Base-by-base conservation (phyloP, 345 rosid species). In the Tarenaya hassleriana region DNA sequence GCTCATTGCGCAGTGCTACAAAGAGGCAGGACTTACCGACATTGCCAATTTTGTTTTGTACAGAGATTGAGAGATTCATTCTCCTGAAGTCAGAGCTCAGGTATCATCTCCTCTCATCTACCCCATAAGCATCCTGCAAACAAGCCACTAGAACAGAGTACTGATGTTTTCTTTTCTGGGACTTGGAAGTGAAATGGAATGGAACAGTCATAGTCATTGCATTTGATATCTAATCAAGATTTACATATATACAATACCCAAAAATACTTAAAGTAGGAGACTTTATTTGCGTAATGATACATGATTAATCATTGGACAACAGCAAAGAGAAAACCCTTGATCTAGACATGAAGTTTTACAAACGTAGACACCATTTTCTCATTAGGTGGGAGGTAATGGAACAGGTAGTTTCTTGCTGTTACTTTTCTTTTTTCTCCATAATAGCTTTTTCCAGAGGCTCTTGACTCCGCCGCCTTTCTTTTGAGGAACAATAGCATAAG, bases 401-500 rank as follows among this genome's bases (percentile, higher is more conserved):
- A 71, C 55, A 52, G 77, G 32, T 34, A 64, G 40, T 53, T 67
- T 79, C 70, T 73, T 74, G 75, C 58, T 67, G 41, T 43, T 63
- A 16, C 68, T 41, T 67, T 66, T 81, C 60, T 57, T 85, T 59
- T 74, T 92, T 54, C 72, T 81, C 73, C 91, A 69, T 19, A 79
- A 52, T 18, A 91, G 66, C 74, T 68, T 85, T 53, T 69, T 85
- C 98, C 90, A 92, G 41, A 85, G 68, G 67, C 72, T 73, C 50
- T 65, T 76, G 29, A 38, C 71, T 16, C 69, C 55, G 8, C 74
- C 62, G 31, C 10, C 55, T 56, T 73, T 88, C 66, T 70, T 79
- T 68, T 73, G 61, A 10, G 83, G 85, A 54, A 78, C 83, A 44
- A 88, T 60, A 16, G 85, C 76, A 21, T 78, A 63, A 18, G 86